Base-by-base conservation (phyloP, 169 alveolate genomes). In the Toxoplasma gondii region DNA sequence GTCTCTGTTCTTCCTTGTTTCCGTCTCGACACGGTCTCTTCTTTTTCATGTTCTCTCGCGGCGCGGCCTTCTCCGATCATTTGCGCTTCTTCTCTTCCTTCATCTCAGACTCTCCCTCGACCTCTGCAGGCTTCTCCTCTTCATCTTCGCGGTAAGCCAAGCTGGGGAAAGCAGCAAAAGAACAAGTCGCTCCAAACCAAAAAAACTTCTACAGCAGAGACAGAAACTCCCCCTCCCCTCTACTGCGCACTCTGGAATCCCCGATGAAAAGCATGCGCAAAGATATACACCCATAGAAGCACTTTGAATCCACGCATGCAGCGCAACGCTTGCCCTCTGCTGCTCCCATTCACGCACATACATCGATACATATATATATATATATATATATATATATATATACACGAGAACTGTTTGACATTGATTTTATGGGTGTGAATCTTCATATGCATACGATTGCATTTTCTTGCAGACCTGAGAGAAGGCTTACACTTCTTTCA, bases 401-500 rank as follows among this genome's bases (percentile, higher is more conserved):
- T n/a, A n/a, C n/a, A n/a, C n/a, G n/a, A n/a, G n/a, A n/a, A n/a
- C n/a, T n/a, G n/a, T n/a, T n/a, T n/a, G n/a, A n/a, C n/a, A n/a
- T n/a, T n/a, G n/a, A n/a, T n/a, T n/a, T n/a, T n/a, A n/a, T n/a
- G n/a, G n/a, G n/a, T n/a, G n/a, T n/a, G n/a, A n/a, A n/a, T n/a
- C n/a, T n/a, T n/a, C n/a, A n/a, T n/a, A n/a, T n/a, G n/a, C n/a
- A n/a, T n/a, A 49, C 58, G 58, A 49, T 49, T 12, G 58, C 58
- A 12, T 7, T 7, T 12, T 49, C 12, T 12, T 12, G 58, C n/a
- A 49, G 58, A 12, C 58, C 22, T 49, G 58, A 4, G 58, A 49
- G 58, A 49, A 4, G 22, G 58, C 96, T 41, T 80, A 93, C 96
- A 93, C 95, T 5, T 93, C 97, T 39, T 91, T 86, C 53, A 88